Evolutionary conservation across 139 green algal species (phyloP), one percentile per base, ranked within the genome.

Genomic region (Volvox africanus): DNA sequence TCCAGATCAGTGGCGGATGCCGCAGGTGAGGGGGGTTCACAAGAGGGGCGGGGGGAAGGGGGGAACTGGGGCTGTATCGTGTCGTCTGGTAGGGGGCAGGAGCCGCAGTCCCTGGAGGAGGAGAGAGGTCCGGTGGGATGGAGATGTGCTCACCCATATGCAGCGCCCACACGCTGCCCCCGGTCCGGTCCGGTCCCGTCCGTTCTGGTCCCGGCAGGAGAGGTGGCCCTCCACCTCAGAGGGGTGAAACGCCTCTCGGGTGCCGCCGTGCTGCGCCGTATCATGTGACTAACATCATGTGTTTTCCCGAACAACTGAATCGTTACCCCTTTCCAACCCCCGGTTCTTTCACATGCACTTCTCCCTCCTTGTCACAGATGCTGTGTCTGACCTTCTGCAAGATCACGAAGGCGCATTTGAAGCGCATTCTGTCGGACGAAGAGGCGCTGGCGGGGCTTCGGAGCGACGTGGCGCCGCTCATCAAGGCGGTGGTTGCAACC

Each of bases 361-460:
- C 50, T 20, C 6, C 44, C 22, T 19, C 50, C 28, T 33, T 9
- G 3, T 44, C 36, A 2, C 73, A 94, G 91, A 75, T 91, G 65
- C 92, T 99, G 67, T 98, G 95, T 94, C 95, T 99, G 61, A 97
- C 96, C n/a, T 99, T 99, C 93, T 99, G 97, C 95, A 98, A 97
- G 91, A 98, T 98, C 87, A 98, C 97, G 33, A 98, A 98, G 89
- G 95, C 97, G n/a, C 95, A 98, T 73, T 93, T 99, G 73, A 95
- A 96, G 50, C 94, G 97, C 88, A 96, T 97, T 61, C 92, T 99
- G 61, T 96, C 97, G 35, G 92, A 94, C 61, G 90, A 93, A 16
- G 93, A 95, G 88, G 86, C 85, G 37, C 85, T 88, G 55, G 55
- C 50, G 19, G 90, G 83, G 9, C 83, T 81, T 65, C 24, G 33